Evolutionary conservation across 352 stramenopile species (phyloP).

Genomic region (Pythium vanterpoolii): DNA sequence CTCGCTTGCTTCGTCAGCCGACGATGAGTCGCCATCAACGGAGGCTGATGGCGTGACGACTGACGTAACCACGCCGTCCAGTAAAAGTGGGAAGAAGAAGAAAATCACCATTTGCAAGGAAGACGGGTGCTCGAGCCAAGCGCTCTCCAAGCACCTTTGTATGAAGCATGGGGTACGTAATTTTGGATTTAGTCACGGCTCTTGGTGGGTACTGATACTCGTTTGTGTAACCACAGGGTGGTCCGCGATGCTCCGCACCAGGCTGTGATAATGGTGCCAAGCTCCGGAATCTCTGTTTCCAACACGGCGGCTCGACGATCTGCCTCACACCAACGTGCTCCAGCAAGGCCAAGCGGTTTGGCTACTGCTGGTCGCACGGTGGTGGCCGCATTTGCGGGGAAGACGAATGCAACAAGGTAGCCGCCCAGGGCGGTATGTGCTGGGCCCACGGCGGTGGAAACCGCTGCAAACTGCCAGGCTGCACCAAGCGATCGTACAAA

Average conservation of each 20-base stretch:
- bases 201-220: too few species aligned
- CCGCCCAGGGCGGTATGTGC: conserved; percentile 41
- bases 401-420: conserved; percentile 38
- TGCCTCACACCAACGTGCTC: conserved; percentile 57
- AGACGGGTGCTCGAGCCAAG: conserved; percentile 23
- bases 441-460: conserved; percentile 46
- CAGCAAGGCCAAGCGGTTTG: conserved; percentile 75
- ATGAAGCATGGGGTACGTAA: conserved; percentile 27
- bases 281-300: conserved; percentile 72
- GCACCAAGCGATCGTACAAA: too few species aligned
- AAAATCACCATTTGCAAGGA: conserved; percentile 27
- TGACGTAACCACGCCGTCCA: background rate
- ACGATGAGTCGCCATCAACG: background rate
- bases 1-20: background rate
- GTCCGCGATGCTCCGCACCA: conserved; percentile 42
- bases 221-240: conserved; percentile 21
- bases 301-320: conserved; percentile 68
- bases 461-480: conserved; percentile 42
- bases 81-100: conserved; percentile 27
- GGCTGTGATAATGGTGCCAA: conserved; percentile 68
- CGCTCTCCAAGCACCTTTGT: conserved; percentile 20
- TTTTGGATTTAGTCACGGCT: too few species aligned
- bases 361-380: conserved; percentile 53
- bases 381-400: conserved; percentile 43
- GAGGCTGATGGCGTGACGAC: background rate